A percentile compares a stretch with the other conserved stretches of the same genome.
phyloP scores from a whole-genome alignment of 306 rosid genomes.

The Prunus dulcis region DNA sequence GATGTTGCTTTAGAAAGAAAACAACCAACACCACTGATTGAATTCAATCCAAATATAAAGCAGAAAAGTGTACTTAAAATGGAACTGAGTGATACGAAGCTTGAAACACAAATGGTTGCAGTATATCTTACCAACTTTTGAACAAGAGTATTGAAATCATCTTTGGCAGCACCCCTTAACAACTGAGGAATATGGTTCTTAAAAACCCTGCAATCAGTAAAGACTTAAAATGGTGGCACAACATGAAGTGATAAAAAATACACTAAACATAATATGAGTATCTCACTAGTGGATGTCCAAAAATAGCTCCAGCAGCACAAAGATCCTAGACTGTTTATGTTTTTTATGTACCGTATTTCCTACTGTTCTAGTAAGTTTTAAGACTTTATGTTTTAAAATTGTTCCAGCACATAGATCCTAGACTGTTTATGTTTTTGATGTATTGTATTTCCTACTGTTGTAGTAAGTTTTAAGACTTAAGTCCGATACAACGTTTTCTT shows the following conservation, averaged over 20 bases:
- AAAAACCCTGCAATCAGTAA: constrained; percentile 64
- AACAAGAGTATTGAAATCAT: constrained; percentile 38
- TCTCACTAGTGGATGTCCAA: background rate
- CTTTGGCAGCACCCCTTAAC: constrained; percentile 53
- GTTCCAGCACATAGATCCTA: background rate
- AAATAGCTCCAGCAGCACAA: background rate
- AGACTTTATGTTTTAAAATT: background rate
- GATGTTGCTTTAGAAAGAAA: background rate
- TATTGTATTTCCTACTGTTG: too few relatives aligned
- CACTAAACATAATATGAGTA: background rate
- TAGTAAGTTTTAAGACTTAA: background rate
- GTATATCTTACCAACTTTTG: constrained; percentile 64
- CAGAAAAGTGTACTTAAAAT: background rate
- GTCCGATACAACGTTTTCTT: background rate
- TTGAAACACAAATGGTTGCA: background rate
- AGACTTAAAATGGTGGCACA: background rate
- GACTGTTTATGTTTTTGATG: background rate
- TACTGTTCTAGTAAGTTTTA: background rate
- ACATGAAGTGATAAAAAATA: background rate
- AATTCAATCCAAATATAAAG: background rate
- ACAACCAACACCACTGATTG: background rate
- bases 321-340: background rate
- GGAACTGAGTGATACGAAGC: background rate
- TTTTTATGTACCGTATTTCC: too few relatives aligned
- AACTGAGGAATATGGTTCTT: constrained; percentile 71